A percentile compares a stretch with the other conserved stretches of the same genome.
Conservation (phyloP, 306 rosid genomes). For the Sicyos edulis region DNA sequence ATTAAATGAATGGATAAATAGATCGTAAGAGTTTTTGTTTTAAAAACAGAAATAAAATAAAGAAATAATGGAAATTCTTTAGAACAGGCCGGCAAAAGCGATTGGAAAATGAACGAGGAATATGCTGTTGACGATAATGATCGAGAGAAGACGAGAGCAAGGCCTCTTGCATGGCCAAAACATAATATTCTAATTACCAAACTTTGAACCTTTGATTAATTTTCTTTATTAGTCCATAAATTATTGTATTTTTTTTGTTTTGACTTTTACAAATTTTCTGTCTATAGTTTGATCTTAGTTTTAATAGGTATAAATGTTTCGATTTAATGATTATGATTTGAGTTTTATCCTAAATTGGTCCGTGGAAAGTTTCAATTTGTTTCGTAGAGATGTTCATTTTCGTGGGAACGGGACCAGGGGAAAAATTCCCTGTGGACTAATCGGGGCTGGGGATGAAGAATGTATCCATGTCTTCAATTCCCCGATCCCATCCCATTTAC, state of each 20-base stretch:
- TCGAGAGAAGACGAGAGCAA: conserved; percentile 7
- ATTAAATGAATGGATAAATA: neutral
- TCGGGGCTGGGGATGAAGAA: too few relatives aligned
- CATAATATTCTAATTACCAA: neutral
- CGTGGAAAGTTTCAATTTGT: too few relatives aligned
- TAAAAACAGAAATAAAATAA: neutral
- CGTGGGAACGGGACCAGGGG: too few relatives aligned
- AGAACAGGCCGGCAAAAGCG: conserved; percentile 11
- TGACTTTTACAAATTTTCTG: neutral
- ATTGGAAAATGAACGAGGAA: neutral
- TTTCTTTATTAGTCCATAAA: neutral
- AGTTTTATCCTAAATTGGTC: too few relatives aligned
- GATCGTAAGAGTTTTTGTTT: neutral
- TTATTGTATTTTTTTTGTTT: neutral
- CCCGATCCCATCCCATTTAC: too few relatives aligned
- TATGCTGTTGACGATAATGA: conserved; percentile 16
- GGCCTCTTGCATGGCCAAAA: neutral
- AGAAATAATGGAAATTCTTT: neutral
- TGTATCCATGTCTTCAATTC: too few relatives aligned
- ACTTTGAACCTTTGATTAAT: neutral
- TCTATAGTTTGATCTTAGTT: too few relatives aligned
- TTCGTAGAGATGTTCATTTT: too few relatives aligned
- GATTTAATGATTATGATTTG: too few relatives aligned
- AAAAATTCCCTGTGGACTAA: too few relatives aligned
- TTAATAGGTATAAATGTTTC: too few relatives aligned